phyloP scores from a whole-genome alignment of 2,329 filamentous ascomycete genomes.

The Claviceps citrina region DNA sequence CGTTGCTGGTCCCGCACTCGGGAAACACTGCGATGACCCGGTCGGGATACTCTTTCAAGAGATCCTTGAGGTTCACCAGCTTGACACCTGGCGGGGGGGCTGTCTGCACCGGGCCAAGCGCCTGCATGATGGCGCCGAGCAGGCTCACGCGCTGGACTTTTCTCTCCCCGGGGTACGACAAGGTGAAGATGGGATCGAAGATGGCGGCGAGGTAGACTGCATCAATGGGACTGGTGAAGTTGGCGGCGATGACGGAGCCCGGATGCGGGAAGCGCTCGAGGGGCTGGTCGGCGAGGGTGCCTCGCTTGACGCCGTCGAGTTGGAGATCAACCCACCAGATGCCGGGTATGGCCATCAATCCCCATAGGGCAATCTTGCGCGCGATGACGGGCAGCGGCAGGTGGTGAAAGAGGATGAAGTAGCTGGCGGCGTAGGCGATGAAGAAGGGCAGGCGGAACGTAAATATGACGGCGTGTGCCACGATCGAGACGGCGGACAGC shows the following conservation, averaged over 20 bases:
- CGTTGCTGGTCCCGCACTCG: conserved; percentile 89
- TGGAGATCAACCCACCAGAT: conserved; percentile 99
- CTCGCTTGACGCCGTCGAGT: conserved; percentile 88
- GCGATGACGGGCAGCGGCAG: conserved; percentile 48
- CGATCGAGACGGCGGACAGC: conserved; percentile 43
- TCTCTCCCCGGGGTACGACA: conserved; percentile 60
- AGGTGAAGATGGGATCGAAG: conserved; percentile 89
- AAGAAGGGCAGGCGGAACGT: conserved; percentile 67
- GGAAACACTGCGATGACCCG: conserved; percentile 78
- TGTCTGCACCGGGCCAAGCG: conserved; percentile 45
- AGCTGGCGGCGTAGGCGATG: conserved; percentile 47
- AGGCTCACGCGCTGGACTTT: conserved; percentile 66
- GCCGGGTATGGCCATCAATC: conserved; percentile 71
- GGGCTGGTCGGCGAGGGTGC: conserved; percentile 64
- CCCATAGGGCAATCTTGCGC: conserved; percentile 79
- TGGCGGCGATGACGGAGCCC: conserved; percentile 72
- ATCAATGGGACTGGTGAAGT: conserved; percentile 85
- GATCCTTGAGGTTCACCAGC: conserved; percentile 44
- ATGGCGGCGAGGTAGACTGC: conserved; percentile 87
- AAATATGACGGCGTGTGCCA: conserved; percentile 60
- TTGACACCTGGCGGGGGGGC: conserved; percentile 28
- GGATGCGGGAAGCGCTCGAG: conserved; percentile 60
- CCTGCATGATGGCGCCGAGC: conserved; percentile 56
- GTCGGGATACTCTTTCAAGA: conserved; percentile 53
- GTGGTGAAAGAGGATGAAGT: conserved; percentile 72